phyloP scores from a whole-genome alignment of 345 rosid species.

The Lenwebbia sp. region DNA sequence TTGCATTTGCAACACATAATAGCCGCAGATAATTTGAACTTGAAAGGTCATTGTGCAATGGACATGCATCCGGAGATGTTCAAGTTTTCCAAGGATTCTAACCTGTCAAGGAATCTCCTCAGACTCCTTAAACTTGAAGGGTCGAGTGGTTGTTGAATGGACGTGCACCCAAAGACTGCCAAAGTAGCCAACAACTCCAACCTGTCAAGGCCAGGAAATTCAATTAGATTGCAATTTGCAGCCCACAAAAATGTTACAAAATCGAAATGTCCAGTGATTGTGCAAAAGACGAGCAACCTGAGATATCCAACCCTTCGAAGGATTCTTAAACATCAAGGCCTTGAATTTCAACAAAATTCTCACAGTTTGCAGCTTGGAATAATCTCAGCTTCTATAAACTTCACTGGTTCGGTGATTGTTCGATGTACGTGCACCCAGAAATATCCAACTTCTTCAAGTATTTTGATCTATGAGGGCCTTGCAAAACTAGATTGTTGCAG shows the following conservation, averaged over 20 bases:
- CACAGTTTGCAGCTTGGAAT: background rate
- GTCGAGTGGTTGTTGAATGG: background rate
- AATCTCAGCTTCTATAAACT: background rate
- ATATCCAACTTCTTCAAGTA: background rate
- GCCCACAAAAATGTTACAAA: background rate
- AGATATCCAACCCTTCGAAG: background rate
- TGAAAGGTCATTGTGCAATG: too few species aligned
- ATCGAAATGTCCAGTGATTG: background rate
- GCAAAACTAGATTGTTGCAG: background rate
- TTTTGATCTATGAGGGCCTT: background rate
- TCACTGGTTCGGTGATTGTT: background rate
- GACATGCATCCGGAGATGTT: too few species aligned
- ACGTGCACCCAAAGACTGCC: background rate
- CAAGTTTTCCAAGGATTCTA: too few species aligned
- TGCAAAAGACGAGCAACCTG: background rate
- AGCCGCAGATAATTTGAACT: too few species aligned
- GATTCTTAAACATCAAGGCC: background rate
- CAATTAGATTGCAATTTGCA: background rate
- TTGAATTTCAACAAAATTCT: background rate
- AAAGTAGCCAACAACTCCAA: too few species aligned
- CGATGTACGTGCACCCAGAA: background rate
- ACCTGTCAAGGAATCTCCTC: background rate
- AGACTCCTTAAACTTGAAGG: background rate
- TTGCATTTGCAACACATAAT: too few species aligned
- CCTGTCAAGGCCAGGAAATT: too few species aligned